Conservation (phyloP, 805 yeast genomes). For the Lachancea sp. region DNA sequence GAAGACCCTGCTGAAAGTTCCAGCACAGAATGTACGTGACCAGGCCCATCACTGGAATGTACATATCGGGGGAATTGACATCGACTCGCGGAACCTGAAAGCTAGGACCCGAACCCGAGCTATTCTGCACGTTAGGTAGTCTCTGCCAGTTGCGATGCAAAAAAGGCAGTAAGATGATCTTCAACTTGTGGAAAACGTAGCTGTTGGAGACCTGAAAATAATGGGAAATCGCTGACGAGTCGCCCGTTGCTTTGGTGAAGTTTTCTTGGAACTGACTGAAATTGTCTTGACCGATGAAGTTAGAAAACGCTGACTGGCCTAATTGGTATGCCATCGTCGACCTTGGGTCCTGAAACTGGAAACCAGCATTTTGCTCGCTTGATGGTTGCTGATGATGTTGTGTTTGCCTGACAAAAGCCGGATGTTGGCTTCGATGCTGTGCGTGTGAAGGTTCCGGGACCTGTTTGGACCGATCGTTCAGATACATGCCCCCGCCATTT, state of each 20-base stretch:
- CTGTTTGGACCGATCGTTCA: slow-evolving; percentile 13
- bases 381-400: slow-evolving; percentile 13
- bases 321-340: slow-evolving; percentile 82
- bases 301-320: slow-evolving; percentile 69
- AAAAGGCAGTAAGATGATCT: slow-evolving; percentile 79
- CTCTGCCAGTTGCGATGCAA: slow-evolving; percentile 79
- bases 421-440: slow-evolving; percentile 10
- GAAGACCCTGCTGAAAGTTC: slow-evolving; percentile 78
- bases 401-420: neutral
- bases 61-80: slow-evolving; percentile 91
- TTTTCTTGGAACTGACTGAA: slow-evolving; percentile 45
- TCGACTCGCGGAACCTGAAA: slow-evolving; percentile 72
- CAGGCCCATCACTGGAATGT: slow-evolving; percentile 90
- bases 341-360: slow-evolving; percentile 68
- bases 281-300: slow-evolving; percentile 47
- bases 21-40: slow-evolving; percentile 79
- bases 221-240: slow-evolving; percentile 55
- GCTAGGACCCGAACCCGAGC: slow-evolving; percentile 8
- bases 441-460: neutral
- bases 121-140: slow-evolving; percentile 21
- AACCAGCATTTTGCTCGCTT: slow-evolving; percentile 22
- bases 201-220: slow-evolving; percentile 89
- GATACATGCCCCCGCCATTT: slow-evolving; percentile 14
- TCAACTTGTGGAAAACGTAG: slow-evolving; percentile 71
- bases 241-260: slow-evolving; percentile 36